Conservation (phyloP, 257 asterid species). For the Nicotiana tomentosiformis region DNA sequence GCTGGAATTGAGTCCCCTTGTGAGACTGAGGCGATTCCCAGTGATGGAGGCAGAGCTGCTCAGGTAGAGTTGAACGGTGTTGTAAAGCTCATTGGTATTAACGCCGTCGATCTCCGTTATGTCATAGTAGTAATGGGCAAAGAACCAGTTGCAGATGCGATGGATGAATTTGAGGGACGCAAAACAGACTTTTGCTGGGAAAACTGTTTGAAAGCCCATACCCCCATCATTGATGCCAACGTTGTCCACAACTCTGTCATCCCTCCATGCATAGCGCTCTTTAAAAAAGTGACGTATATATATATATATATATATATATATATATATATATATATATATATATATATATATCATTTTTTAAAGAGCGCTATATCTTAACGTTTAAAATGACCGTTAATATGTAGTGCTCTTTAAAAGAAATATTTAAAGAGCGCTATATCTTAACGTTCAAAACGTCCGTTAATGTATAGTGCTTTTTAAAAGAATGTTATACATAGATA, state of each 20-base stretch:
- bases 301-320: too few relatives aligned
- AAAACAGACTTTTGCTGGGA: constrained; percentile 40
- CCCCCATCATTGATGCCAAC: constrained; percentile 42
- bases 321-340: too few relatives aligned
- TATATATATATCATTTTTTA: too few relatives aligned
- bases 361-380: too few relatives aligned
- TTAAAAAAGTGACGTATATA: too few relatives aligned
- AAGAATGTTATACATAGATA: too few relatives aligned
- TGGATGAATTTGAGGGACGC: constrained; percentile 26
- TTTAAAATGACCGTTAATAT: too few relatives aligned
- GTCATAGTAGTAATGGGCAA: constrained; percentile 37
- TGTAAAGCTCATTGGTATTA: constrained; percentile 46
- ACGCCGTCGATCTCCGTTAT: constrained; percentile 45
- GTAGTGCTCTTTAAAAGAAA: too few relatives aligned
- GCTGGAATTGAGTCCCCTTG: constrained; percentile 36
- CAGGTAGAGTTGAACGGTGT: constrained; percentile 42
- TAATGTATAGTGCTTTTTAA: too few relatives aligned
- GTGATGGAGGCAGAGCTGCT: constrained; percentile 33
- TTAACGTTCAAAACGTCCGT: too few relatives aligned
- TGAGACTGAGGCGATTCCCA: constrained; percentile 35
- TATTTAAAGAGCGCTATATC: too few relatives aligned
- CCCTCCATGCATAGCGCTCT: too few relatives aligned
- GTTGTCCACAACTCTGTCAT: constrained; percentile 44
- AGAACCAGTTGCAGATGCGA: constrained; percentile 32
- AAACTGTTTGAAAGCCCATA: constrained; percentile 39